A percentile compares a stretch with the other conserved stretches of the same genome.
Evolutionary conservation across 768 basidiomycete genomes (phyloP).

Genomic region (Auricularia sp.): DNA sequence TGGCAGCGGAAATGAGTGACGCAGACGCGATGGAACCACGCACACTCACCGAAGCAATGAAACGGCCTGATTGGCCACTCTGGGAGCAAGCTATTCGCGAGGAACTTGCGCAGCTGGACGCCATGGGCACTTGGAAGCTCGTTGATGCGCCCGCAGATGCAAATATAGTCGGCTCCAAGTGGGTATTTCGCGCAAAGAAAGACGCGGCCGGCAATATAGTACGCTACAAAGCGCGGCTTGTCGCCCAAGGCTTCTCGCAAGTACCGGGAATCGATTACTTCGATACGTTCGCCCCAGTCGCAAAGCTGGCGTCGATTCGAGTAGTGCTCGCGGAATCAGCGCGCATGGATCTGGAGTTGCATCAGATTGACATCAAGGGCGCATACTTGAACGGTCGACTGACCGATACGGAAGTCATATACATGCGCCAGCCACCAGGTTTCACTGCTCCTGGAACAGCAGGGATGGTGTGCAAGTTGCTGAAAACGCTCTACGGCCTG

Average conservation of each 20-base stretch:
- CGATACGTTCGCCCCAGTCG: conserved; percentile 22
- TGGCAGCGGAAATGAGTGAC: conserved; percentile 17
- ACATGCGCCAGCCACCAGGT: conserved; percentile 3
- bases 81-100: conserved; percentile 21
- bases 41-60: conserved; percentile 16
- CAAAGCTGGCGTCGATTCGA: conserved; percentile 14
- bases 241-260: conserved; percentile 29
- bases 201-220: not conserved
- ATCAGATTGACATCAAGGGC: conserved; percentile 15
- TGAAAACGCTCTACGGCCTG: conserved; percentile 15
- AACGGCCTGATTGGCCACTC: conserved; percentile 17
- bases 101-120: conserved; percentile 14
- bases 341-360: conserved; percentile 4
- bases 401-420: not conserved
- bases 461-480: conserved; percentile 6
- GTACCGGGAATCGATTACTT: conserved; percentile 26
- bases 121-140: conserved; percentile 18
- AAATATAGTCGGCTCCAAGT: conserved; percentile 20
- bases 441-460: not conserved
- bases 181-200: conserved; percentile 14
- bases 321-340: conserved; percentile 8
- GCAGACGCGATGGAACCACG: conserved; percentile 20
- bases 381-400: conserved; percentile 6
- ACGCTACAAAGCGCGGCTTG: conserved; percentile 11
- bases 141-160: conserved; percentile 15